phyloP scores from a whole-genome alignment of 768 basidiomycete species.

The Gymnopilus junonius region DNA sequence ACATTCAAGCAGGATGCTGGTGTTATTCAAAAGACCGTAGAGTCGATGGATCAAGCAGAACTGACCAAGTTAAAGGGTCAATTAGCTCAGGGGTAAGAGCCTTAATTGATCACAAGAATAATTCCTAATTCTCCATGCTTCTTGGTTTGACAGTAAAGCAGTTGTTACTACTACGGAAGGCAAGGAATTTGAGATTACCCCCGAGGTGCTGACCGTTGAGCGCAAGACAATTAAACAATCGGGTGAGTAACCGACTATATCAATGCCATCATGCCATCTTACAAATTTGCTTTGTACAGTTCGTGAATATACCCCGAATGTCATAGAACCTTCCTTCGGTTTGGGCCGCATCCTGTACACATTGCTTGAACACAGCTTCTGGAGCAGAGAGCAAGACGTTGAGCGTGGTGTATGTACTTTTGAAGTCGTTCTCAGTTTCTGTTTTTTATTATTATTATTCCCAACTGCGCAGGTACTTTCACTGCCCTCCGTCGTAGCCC shows the following conservation, averaged over 20 bases:
- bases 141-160: slow-evolving; percentile 46
- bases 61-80: slow-evolving; percentile 71
- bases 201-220: slow-evolving; percentile 78
- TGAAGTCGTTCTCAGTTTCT: slow-evolving; percentile 9
- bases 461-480: slow-evolving; percentile 77
- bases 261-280: neutral
- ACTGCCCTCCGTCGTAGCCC: slow-evolving; percentile 87
- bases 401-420: slow-evolving; percentile 77
- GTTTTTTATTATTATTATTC: neutral
- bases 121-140: neutral
- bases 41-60: slow-evolving; percentile 66
- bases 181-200: slow-evolving; percentile 69
- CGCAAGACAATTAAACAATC: slow-evolving; percentile 88
- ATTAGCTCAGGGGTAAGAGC: slow-evolving; percentile 69
- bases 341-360: slow-evolving; percentile 95
- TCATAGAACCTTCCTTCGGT: slow-evolving; percentile 99
- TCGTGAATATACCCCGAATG: slow-evolving; percentile 96
- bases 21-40: slow-evolving; percentile 63
- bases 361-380: slow-evolving; percentile 94
- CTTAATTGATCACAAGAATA: neutral
- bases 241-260: slow-evolving; percentile 53
- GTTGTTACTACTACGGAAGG: slow-evolving; percentile 64
- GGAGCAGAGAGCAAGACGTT: slow-evolving; percentile 91
- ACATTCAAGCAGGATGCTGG: slow-evolving; percentile 85
- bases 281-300: slow-evolving; percentile 50